Evolutionary conservation across 176 grass and related monocot genomes (phyloP).

Genomic region (Phragmites australis): DNA sequence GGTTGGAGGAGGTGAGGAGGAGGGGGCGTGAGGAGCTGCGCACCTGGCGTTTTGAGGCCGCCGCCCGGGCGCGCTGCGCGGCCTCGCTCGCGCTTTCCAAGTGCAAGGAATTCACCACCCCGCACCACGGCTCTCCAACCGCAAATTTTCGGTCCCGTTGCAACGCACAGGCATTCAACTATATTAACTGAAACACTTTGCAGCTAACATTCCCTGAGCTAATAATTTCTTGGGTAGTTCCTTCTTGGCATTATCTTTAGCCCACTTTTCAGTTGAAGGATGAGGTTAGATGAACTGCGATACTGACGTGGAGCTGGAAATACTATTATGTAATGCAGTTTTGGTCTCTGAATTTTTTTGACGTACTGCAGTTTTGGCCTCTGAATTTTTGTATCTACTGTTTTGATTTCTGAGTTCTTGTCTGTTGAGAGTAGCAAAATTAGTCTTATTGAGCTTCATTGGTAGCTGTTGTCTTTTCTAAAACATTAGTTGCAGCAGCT

Average conservation of each 20-base stretch:
- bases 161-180: too few species aligned
- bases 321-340: background rate
- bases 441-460: too few species aligned
- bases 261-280: background rate
- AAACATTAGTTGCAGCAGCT: too few species aligned
- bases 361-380: too few species aligned
- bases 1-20: slow-evolving; percentile 58
- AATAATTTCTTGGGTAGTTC: background rate
- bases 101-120: slow-evolving; percentile 71
- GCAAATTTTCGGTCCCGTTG: too few species aligned
- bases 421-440: too few species aligned
- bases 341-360: background rate
- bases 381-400: too few species aligned
- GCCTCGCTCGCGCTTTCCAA: slow-evolving; percentile 73
- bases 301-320: background rate
- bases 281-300: background rate
- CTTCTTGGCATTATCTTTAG: background rate
- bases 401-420: too few species aligned
- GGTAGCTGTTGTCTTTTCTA: too few species aligned
- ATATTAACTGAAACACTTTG: background rate
- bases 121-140: slow-evolving; percentile 81
- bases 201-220: background rate
- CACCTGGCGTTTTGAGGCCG: slow-evolving; percentile 48
- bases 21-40: slow-evolving; percentile 69
- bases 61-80: slow-evolving; percentile 47